Evolutionary conservation across 345 rosid species (phyloP), one percentile per base, ranked within the genome.

Genomic region (Leavenworthia alabamica): DNA sequence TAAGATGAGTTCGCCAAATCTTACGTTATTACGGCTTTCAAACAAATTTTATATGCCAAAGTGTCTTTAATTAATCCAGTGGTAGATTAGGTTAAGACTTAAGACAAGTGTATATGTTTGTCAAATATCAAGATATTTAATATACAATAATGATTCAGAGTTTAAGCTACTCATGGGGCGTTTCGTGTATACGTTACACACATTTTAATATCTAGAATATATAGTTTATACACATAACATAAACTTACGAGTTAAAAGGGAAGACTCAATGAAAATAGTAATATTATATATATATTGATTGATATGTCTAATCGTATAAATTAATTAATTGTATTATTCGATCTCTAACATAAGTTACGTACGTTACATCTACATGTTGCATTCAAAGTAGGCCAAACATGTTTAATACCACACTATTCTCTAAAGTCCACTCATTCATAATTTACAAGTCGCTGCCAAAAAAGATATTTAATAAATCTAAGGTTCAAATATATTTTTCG

Each of bases 381-480:
- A 62, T 62, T 39, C 58, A 37, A 49, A 27, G 49, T 35, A 62
- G 56, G 47, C 26, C 44, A 46, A 46, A 20, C 54, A 45, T 61
- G 22, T 45, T 60, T 33, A 60, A 23, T 54, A 53, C 61, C 22
- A 35, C 19, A 53, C 8, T 64, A 43, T 54, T 53, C 27, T 54
- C 9, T 42, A 11, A 32, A 41, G 45, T 64, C 54, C 31, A 64
- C 61, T 43, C 70, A 23, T 15, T 43, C n/a, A n/a, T n/a, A n/a
- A n/a, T n/a, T n/a, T n/a, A n/a, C n/a, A n/a, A n/a, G n/a, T n/a
- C n/a, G n/a, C n/a, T n/a, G n/a, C n/a, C n/a, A n/a, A n/a, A n/a
- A n/a, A n/a, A n/a, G 44, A 33, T 32, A 54, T 7, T 53, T 54
- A 54, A 33, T 22, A 64, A 43, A 19, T 36, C 8, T 47, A 20